These are phyloP conservation scores for Elaeis guineensis DNA, from an alignment of 176 grass and related monocot genomes.

Conservation along the genomic window DNA sequence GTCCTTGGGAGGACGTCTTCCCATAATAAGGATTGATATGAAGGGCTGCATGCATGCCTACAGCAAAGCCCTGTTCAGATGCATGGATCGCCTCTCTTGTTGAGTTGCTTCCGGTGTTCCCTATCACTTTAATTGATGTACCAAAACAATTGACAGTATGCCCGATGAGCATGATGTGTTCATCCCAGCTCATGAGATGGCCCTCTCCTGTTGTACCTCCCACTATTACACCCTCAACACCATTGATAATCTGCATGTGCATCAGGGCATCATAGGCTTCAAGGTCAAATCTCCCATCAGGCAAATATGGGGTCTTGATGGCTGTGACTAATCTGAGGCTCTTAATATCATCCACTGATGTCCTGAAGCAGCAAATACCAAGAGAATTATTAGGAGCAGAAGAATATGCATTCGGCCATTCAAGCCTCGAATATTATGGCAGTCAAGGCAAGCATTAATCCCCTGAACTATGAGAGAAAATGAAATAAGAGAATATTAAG, in stretches of 20 bases:
- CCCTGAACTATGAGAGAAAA: too few species aligned
- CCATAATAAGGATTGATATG: constrained; percentile 97
- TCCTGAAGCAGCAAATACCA: constrained; percentile 31
- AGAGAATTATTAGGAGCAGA: constrained; percentile 1
- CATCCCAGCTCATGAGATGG: constrained; percentile 98
- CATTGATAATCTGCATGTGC: constrained; percentile 62
- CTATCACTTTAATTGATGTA: constrained; percentile 77
- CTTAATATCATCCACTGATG: constrained; percentile 57
- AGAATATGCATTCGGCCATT: background rate
- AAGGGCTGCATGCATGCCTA: constrained; percentile 91
- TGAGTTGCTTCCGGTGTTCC: constrained; percentile 91
- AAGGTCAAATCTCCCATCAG: constrained; percentile 95
- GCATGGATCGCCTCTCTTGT: constrained; percentile 89
- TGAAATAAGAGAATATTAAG: too few species aligned
- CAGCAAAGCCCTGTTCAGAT: constrained; percentile 77
- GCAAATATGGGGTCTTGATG: constrained; percentile 86
- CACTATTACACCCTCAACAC: constrained; percentile 80
- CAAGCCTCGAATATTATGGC: too few species aligned
- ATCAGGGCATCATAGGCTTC: constrained; percentile 89
- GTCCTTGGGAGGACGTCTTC: constrained; percentile 68
- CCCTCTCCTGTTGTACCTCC: constrained; percentile 90
- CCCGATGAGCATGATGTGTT: constrained; percentile 97
- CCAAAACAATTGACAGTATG: constrained; percentile 98
- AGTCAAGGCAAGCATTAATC: too few species aligned
- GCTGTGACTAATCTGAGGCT: constrained; percentile 69